Base-by-base conservation (phyloP, 164 flowering plant species). In the Chimonanthus praecox region DNA sequence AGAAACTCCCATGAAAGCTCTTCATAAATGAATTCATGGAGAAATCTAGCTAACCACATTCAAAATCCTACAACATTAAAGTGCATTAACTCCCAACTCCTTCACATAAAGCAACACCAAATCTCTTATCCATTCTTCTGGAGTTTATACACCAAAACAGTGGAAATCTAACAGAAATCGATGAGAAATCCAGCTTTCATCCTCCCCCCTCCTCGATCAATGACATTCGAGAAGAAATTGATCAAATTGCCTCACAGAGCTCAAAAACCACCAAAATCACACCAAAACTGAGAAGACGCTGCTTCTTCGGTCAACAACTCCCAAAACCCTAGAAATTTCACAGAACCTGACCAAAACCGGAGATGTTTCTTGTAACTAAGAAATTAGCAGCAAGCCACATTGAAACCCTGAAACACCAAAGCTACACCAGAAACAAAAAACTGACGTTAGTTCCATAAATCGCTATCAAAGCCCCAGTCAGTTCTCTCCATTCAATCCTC, bases 81-180 rank as follows among this genome's bases (percentile, higher is more conserved):
- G n/a, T n/a, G 16, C 5, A 54, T n/a, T n/a, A 54, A 9, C 10
- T 44, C 66, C 46, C 68, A 65, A 45, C 45, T 65, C 48, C 43
- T 65, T 65, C 68, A 43, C 49, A 44, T 65, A 54, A 54, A 54
- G 60, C n/a, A 54, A 54, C 60, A 54, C 60, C 33, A 54, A 54
- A n/a, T 10, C 60, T 10, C 60, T 4, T 4, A 54, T 54, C 60
- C 60, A 10, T 54, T 10, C 60, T 13, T n/a, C 16, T 3, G 11
- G 16, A 13, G 16, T n/a, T 15, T 9, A 7, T 51, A 51, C 58
- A 3, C 58, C 58, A 51, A 51, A 51, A 4, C 58, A 15, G 4
- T 1, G 15, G 4, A 51, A 51, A 15, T 54, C 11, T 5, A 54
- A 54, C 60, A 54, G 60, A 13, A 54, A 11, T n/a, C 16, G 10